Conservation (phyloP, 768 basidiomycete genomes). For the Mycena haematopus region DNA sequence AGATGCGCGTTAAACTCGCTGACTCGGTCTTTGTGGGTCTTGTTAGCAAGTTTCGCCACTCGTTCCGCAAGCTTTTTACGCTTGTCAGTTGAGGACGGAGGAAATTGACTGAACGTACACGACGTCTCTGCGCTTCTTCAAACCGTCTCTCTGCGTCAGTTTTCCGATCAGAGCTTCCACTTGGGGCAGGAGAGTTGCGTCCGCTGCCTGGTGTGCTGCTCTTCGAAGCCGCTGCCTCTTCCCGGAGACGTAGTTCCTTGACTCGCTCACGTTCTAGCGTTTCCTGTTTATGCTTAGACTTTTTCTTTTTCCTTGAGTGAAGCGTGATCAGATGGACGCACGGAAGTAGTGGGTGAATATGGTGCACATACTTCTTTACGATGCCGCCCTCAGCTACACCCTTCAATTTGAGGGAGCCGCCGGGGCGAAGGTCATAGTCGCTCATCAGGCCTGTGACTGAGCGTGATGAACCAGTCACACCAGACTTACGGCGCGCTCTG, state of each 20-base stretch:
- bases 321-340: conserved; percentile 19
- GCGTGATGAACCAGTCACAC: too few relatives aligned
- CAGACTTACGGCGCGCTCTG: not conserved
- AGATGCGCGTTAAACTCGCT: conserved; percentile 88
- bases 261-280: conserved; percentile 53
- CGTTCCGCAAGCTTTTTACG: conserved; percentile 68
- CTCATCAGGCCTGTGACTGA: too few relatives aligned
- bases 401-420: conserved; percentile 91
- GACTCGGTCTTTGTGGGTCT: conserved; percentile 94
- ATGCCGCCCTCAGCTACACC: conserved; percentile 79
- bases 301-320: conserved; percentile 82
- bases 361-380: conserved; percentile 73
- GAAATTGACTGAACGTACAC: conserved; percentile 55
- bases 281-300: conserved; percentile 66
- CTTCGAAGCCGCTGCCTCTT: conserved; percentile 49
- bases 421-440: conserved; percentile 85
- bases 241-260: conserved; percentile 56
- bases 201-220: conserved; percentile 60
- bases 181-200: conserved; percentile 65
- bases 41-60: conserved; percentile 77
- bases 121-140: conserved; percentile 82
- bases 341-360: conserved; percentile 15
- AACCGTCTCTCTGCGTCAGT: conserved; percentile 90
- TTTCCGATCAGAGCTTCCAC: conserved; percentile 61
- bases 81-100: conserved; percentile 21